Evolutionary conservation across 164 flowering plant species (phyloP), one percentile per base, ranked within the genome.

Genomic region (Piper longum): DNA sequence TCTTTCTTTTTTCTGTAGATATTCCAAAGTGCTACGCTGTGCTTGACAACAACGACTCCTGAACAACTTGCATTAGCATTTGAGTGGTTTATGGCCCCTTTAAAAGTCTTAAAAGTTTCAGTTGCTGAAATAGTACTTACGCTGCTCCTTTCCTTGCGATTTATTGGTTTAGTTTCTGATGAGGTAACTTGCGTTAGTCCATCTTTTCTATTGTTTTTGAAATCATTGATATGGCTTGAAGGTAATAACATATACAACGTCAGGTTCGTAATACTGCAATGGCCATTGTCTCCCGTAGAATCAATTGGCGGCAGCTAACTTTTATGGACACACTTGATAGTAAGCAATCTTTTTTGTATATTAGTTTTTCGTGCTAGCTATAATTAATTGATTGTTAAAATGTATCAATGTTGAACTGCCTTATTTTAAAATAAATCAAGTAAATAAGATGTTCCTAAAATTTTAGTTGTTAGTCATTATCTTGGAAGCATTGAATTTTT

Each of bases 1-100:
- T 11, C 62, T 48, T 48, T 56, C 65, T 39, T 74, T 68, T 73
- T 63, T 63, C 14, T 82, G 61, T 48, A 93, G 99, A 78, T 93
- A 63, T 88, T 93, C 64, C 99, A 90, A 88, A 91, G 97, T 81
- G 86, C 97, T 11, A 90, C 91, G 71, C 91, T 93, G 59, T 90
- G 96, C 83, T 75, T 93, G 70, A 69, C 93, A 11, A 87, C 97
- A 18, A 90, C 99, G 62, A 78, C 91, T 13, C 91, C 99, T 0
- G 99, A 93, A 78, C 88, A 93, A 74, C 87, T 93, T 62, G 97
- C 99, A 55, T 81, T 80, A 69, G 91, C 95, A 57, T 64, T 90
- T 64, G 79, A 76, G 62, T 88, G 99, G 99, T 91, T 84, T 76
- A 81, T 93, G 84, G 80, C 69, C 45, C 99, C 96, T 13, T 71